Conservation (phyloP, 176 grass and related monocot genomes). For the Lolium multiflorum region DNA sequence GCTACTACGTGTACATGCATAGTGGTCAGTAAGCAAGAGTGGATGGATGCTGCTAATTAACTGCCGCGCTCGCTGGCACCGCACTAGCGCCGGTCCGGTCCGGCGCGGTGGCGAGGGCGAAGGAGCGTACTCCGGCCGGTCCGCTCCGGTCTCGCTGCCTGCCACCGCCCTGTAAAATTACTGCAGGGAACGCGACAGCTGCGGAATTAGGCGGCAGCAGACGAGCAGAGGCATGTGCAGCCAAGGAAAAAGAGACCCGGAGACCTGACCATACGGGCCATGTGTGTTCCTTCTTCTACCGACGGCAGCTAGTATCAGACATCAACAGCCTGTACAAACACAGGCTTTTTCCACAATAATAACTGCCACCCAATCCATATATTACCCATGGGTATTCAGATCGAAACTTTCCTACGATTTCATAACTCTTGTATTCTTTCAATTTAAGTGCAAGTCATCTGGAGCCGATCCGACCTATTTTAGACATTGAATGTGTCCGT, state of each 20-base stretch:
- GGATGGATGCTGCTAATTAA: neutral
- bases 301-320: neutral
- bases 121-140: neutral
- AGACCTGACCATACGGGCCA: neutral
- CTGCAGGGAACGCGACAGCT: conserved; percentile 3
- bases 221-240: neutral
- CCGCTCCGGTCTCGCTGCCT: neutral
- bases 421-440: too few species aligned
- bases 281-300: conserved; percentile 8
- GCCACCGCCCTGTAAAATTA: conserved; percentile 10
- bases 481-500: too few species aligned
- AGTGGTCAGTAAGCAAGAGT: neutral
- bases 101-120: neutral
- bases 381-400: too few species aligned
- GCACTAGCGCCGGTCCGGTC: neutral
- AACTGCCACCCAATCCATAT: neutral
- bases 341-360: neutral
- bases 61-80: neutral
- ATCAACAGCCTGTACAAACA: neutral
- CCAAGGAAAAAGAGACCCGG: neutral
- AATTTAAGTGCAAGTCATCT: too few species aligned
- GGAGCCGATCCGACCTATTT: too few species aligned
- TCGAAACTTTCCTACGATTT: too few species aligned
- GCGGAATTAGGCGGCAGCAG: neutral
- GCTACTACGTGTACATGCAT: neutral